These are phyloP conservation scores for Megacollybia platyphylla DNA, from an alignment of 1,284 basidiomycete species.

Conservation along the genomic window DNA sequence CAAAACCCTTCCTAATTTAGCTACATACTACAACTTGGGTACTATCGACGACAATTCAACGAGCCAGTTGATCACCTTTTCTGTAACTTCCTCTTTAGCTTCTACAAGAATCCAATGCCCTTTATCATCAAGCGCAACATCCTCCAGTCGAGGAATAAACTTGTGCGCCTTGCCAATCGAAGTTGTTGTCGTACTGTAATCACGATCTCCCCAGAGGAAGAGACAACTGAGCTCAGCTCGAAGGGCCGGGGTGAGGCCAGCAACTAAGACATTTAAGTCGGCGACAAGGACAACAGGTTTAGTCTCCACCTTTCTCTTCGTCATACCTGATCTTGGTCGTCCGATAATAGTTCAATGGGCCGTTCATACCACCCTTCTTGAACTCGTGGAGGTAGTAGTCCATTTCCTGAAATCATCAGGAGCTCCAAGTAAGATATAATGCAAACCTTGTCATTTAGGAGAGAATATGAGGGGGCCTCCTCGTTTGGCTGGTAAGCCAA, in stretches of 20 bases:
- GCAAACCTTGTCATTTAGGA: not conserved
- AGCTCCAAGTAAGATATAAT: not conserved
- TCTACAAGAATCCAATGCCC: conserved; percentile 65
- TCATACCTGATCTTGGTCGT: conserved; percentile 41
- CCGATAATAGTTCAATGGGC: conserved; percentile 61
- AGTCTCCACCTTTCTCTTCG: conserved; percentile 42
- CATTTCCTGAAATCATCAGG: conserved; percentile 28
- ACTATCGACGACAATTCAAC: conserved; percentile 13
- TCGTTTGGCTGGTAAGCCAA: not conserved
- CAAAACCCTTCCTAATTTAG: not conserved
- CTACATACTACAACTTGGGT: not conserved
- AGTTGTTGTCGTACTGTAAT: conserved; percentile 24
- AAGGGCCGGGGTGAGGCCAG: conserved; percentile 26
- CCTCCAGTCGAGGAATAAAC: conserved; percentile 34
- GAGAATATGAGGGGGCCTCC: not conserved
- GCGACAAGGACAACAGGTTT: conserved; percentile 3
- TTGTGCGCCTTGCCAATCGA: conserved; percentile 28
- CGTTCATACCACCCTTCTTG: conserved; percentile 37
- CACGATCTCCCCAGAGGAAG: conserved; percentile 45
- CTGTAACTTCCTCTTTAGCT: conserved; percentile 35
- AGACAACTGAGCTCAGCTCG: conserved; percentile 40
- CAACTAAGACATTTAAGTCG: conserved; percentile 14
- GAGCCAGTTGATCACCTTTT: conserved; percentile 35
- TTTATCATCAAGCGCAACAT: conserved; percentile 32
- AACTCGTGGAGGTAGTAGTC: conserved; percentile 32